Percentiles rank a stretch among this genome's conserved stretches.
phyloP scores from a whole-genome alignment of 1,139 yeast species.

The Yamadazyma mexicana region DNA sequence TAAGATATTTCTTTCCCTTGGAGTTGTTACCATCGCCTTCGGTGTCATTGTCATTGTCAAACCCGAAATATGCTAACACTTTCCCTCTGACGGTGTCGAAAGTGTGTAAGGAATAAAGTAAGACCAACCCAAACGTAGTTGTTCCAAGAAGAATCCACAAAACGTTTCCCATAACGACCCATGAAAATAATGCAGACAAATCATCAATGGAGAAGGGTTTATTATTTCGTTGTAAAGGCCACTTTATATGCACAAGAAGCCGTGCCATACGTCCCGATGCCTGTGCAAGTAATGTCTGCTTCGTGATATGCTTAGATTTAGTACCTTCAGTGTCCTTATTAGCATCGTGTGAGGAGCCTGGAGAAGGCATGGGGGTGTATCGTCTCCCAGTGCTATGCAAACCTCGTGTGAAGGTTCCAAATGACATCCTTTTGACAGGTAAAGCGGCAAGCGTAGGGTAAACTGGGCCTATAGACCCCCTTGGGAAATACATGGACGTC shows the following conservation, averaged over 20 bases:
- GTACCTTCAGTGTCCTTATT: constrained; percentile 3
- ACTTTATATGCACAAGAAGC: constrained; percentile 51
- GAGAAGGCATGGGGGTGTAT: no score
- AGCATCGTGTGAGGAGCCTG: no score
- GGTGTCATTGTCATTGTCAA: constrained; percentile 11
- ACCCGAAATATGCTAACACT: constrained; percentile 13
- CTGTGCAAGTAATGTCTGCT: constrained; percentile 41
- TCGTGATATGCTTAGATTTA: constrained; percentile 20
- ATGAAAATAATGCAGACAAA: constrained; percentile 55
- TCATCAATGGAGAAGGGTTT: constrained; percentile 56
- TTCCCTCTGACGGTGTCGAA: constrained; percentile 32
- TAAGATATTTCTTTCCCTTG: no score
- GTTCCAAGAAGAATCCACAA: constrained; percentile 66
- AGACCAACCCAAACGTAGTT: constrained; percentile 59
- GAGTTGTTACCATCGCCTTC: no score
- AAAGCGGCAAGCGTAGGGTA: no score
- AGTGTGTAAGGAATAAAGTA: constrained; percentile 49
- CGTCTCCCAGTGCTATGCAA: no score
- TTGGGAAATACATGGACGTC: no score
- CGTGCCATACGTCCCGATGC: constrained; percentile 46
- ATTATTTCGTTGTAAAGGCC: constrained; percentile 55
- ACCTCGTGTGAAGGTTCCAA: no score
- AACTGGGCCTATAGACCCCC: no score
- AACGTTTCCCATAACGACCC: constrained; percentile 55
- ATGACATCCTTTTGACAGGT: no score